Conservation (phyloP, 139 green algal genomes). For the Tetratostichococcus sp. region DNA sequence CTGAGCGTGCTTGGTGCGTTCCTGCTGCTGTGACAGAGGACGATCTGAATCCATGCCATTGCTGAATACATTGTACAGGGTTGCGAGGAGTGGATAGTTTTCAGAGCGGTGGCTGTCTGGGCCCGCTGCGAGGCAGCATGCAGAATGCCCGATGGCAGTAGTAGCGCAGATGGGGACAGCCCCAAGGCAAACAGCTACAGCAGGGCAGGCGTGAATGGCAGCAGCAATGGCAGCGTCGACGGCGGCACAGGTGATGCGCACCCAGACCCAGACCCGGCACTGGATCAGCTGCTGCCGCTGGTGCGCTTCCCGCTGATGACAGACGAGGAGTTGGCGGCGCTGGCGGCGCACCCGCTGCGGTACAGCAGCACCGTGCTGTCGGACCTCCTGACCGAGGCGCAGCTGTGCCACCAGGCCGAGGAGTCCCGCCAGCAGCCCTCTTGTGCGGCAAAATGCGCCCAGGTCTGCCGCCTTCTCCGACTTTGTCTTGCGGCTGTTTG, state of each 20-base stretch:
- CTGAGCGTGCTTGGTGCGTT: too few species aligned
- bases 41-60: too few species aligned
- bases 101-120: conserved; percentile 30
- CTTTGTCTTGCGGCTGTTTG: too few species aligned
- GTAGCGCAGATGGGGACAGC: conserved; percentile 1
- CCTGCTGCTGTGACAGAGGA: too few species aligned
- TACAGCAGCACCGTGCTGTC: conserved; percentile 18
- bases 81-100: conserved; percentile 43
- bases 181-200: not conserved
- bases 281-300: conserved; percentile 43
- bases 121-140: not conserved
- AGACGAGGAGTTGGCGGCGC: conserved; percentile 26
- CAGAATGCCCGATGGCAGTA: not conserved
- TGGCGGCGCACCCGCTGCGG: conserved; percentile 19
- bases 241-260: not conserved
- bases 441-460: too few species aligned
- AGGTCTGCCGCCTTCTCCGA: too few species aligned
- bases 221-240: not conserved
- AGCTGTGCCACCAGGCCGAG: conserved; percentile 1
- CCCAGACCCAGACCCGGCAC: conserved; percentile 7
- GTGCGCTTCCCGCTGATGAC: conserved; percentile 67
- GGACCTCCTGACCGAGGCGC: conserved; percentile 41
- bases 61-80: too few species aligned
- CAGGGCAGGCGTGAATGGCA: not conserved
- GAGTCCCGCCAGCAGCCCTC: not conserved